A percentile compares a stretch with the other conserved stretches of the same genome.
phyloP scores from a whole-genome alignment of 257 asterid species.

The Solanum verrucosum region DNA sequence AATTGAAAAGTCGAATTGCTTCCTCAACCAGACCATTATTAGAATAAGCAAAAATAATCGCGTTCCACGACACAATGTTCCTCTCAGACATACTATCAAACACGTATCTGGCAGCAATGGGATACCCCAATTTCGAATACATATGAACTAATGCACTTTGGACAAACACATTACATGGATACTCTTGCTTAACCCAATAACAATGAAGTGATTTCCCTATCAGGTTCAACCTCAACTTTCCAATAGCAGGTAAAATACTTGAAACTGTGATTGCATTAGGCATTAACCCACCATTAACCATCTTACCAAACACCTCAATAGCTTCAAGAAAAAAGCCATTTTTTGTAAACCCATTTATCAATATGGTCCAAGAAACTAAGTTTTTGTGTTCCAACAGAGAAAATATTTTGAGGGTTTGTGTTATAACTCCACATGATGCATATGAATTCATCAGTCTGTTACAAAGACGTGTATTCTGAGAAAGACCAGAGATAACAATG shows the following conservation, averaged over 20 bases:
- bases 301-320: conserved; percentile 23
- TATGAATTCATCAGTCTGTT: conserved; percentile 49
- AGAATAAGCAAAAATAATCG: conserved; percentile 42
- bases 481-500: conserved; percentile 28
- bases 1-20: conserved; percentile 31
- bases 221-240: conserved; percentile 20
- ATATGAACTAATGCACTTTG: conserved; percentile 43
- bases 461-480: conserved; percentile 26
- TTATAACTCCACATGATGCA: conserved; percentile 27
- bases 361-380: conserved; percentile 53
- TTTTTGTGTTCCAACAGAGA: conserved; percentile 25
- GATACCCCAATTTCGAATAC: conserved; percentile 41
- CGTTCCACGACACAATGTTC: conserved; percentile 48
- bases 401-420: conserved; percentile 30
- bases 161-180: conserved; percentile 30
- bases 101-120: conserved; percentile 22
- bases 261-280: conserved; percentile 53
- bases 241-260: conserved; percentile 48
- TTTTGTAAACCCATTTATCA: conserved; percentile 44
- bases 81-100: conserved; percentile 49
- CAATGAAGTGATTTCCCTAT: conserved; percentile 50
- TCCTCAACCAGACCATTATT: conserved; percentile 37
- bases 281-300: conserved; percentile 27
- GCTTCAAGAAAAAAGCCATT: conserved; percentile 37
- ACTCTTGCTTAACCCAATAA: conserved; percentile 30